Conservation (phyloP, 495 filamentous ascomycete genomes). For the Tuber microsphaerosporum region DNA sequence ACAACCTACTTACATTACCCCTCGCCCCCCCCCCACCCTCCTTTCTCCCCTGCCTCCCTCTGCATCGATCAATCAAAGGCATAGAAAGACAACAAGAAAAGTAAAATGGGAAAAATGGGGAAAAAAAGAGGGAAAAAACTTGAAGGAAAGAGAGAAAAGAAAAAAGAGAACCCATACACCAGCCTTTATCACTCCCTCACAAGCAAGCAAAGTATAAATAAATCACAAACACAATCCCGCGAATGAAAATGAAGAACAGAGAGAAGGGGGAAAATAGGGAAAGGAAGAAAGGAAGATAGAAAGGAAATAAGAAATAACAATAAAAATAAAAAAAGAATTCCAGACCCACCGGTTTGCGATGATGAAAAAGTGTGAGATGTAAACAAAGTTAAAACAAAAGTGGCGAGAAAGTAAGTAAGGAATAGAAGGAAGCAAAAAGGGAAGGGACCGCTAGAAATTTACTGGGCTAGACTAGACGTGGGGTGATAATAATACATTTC, state of each 20-base stretch:
- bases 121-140: constrained; percentile 2
- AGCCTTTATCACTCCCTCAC: constrained; percentile 14
- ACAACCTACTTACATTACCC: neutral
- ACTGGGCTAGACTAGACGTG: neutral
- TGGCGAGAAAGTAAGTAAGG: neutral
- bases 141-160: constrained; percentile 4
- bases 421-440: constrained; percentile 13
- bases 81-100: neutral
- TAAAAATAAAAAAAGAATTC: constrained; percentile 15
- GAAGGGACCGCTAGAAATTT: neutral
- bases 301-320: neutral
- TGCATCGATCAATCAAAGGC: neutral
- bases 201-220: constrained; percentile 13
- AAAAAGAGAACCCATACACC: neutral
- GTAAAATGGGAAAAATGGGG: neutral
- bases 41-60: neutral
- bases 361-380: neutral
- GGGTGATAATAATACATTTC: constrained; percentile 4
- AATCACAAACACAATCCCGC: constrained; percentile 4
- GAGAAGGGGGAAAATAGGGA: neutral
- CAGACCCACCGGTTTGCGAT: constrained; percentile 4
- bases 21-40: neutral
- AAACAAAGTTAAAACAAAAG: constrained; percentile 5
- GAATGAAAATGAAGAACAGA: neutral
- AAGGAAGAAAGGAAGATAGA: neutral